These are phyloP conservation scores for Aspergillus persii DNA, from an alignment of 2,329 filamentous ascomycete species.

Conservation along the genomic window DNA sequence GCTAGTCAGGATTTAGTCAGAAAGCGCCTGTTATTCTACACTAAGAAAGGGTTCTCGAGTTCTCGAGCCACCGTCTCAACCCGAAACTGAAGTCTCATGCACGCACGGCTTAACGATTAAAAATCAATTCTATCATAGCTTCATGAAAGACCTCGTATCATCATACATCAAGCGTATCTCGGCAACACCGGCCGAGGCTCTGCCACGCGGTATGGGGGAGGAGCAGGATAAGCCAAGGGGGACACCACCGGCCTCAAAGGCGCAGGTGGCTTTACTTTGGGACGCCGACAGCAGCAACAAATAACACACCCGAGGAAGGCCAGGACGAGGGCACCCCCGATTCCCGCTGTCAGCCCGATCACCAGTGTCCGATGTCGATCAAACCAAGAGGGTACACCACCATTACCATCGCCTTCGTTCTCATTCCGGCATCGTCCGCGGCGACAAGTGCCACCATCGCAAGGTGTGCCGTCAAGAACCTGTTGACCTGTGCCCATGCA, in stretches of 20 bases:
- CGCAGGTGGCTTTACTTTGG: slow-evolving; percentile 15
- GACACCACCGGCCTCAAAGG: too few species aligned
- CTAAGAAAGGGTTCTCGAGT: too few species aligned
- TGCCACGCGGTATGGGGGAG: not conserved
- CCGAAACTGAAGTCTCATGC: too few species aligned
- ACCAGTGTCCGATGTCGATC: slow-evolving; percentile 9
- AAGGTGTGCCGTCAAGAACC: slow-evolving; percentile 11
- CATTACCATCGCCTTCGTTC: not conserved
- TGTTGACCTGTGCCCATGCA: slow-evolving; percentile 2
- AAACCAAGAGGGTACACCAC: slow-evolving; percentile 10
- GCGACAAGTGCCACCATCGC: slow-evolving; percentile 1
- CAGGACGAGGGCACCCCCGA: slow-evolving; percentile 14
- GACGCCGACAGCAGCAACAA: slow-evolving; percentile 10
- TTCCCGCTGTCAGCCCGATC: slow-evolving; percentile 15
- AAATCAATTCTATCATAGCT: not conserved
- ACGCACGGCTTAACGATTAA: too few species aligned
- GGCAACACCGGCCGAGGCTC: not conserved
- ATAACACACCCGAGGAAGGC: slow-evolving; percentile 2
- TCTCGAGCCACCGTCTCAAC: too few species aligned
- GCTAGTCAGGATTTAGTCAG: too few species aligned
- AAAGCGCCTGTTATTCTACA: too few species aligned
- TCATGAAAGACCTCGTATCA: not conserved
- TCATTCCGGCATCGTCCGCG: slow-evolving; percentile 1
- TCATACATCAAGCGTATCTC: not conserved
- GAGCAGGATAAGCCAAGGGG: not conserved